These are phyloP conservation scores for Aspergillus hancockii DNA, from an alignment of 495 filamentous ascomycete species.

Conservation along the genomic window DNA sequence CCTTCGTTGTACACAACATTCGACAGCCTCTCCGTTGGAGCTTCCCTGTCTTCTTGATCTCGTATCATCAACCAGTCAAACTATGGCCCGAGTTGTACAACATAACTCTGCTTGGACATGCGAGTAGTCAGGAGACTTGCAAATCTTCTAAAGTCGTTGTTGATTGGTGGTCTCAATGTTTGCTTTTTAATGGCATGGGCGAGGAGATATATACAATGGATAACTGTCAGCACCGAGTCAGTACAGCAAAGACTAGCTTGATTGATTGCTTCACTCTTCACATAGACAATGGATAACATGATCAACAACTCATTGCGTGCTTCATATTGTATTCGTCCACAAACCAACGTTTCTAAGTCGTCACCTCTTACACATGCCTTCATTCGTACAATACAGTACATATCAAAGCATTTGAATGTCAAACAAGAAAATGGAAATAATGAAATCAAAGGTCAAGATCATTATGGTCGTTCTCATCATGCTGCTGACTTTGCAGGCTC, in stretches of 20 bases:
- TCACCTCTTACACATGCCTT: not conserved
- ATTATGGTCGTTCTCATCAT: slow-evolving; percentile 1
- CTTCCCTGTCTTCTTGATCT: not conserved
- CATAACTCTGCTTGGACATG: not conserved
- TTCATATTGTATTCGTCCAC: not conserved
- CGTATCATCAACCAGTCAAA: slow-evolving; percentile 9
- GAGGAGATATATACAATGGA: not conserved
- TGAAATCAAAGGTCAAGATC: not conserved
- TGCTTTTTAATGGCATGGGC: not conserved
- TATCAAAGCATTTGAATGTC: not conserved
- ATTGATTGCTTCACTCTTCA: slow-evolving; percentile 3
- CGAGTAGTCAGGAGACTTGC: slow-evolving; percentile 7
- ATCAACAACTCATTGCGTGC: slow-evolving; percentile 5
- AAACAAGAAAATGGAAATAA: slow-evolving; percentile 1
- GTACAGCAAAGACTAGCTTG: not conserved
- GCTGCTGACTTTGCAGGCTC: slow-evolving; percentile 12
- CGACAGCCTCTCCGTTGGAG: not conserved
- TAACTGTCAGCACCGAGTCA: not conserved
- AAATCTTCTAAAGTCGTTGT: not conserved
- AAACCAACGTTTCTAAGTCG: not conserved
- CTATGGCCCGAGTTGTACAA: not conserved
- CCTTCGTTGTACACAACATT: not conserved
- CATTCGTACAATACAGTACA: not conserved
- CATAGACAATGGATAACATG: not conserved
- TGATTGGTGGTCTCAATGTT: not conserved